Percentiles rank a stretch among this genome's conserved stretches.
These are phyloP conservation scores for Penicillium sp. DNA, from an alignment of 2,329 filamentous ascomycete species.

Conservation along the genomic window DNA sequence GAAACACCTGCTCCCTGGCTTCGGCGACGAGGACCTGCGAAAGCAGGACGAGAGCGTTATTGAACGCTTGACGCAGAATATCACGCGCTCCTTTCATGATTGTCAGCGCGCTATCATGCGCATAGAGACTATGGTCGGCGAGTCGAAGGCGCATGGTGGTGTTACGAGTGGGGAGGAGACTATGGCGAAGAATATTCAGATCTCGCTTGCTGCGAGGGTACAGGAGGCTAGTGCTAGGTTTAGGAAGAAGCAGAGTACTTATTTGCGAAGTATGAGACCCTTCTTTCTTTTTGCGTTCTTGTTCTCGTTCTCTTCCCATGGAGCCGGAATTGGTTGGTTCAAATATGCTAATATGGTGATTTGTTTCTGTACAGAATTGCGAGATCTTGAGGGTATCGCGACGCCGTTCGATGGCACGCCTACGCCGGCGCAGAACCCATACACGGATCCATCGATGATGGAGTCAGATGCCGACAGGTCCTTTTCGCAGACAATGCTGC, in stretches of 20 bases:
- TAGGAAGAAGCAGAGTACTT: slow-evolving; percentile 94
- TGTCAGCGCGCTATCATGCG: slow-evolving; percentile 87
- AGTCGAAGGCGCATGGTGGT: slow-evolving; percentile 68
- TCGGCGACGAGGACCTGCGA: slow-evolving; percentile 92
- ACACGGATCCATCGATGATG: slow-evolving; percentile 81
- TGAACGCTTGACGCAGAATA: slow-evolving; percentile 82
- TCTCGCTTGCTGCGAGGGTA: slow-evolving; percentile 80
- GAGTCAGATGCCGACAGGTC: slow-evolving; percentile 93
- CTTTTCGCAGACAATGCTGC: slow-evolving; percentile 84
- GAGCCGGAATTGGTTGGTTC: slow-evolving; percentile 13
- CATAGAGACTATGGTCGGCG: slow-evolving; percentile 82
- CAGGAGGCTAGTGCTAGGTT: slow-evolving; percentile 91
- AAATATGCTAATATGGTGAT: neutral
- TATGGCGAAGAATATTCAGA: slow-evolving; percentile 95
- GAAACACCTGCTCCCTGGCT: slow-evolving; percentile 93
- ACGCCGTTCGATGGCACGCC: slow-evolving; percentile 52
- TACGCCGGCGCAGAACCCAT: slow-evolving; percentile 60
- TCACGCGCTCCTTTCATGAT: slow-evolving; percentile 83
- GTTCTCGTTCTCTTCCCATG: neutral
- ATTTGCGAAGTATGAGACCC: slow-evolving; percentile 74
- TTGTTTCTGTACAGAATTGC: slow-evolving; percentile 58
- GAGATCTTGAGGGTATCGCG: slow-evolving; percentile 66
- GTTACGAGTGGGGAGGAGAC: slow-evolving; percentile 83
- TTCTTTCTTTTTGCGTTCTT: neutral
- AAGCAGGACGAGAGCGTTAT: slow-evolving; percentile 85